Evolutionary conservation across 73 alveolate species (phyloP).

Genomic region (Diophrys appendiculata): DNA sequence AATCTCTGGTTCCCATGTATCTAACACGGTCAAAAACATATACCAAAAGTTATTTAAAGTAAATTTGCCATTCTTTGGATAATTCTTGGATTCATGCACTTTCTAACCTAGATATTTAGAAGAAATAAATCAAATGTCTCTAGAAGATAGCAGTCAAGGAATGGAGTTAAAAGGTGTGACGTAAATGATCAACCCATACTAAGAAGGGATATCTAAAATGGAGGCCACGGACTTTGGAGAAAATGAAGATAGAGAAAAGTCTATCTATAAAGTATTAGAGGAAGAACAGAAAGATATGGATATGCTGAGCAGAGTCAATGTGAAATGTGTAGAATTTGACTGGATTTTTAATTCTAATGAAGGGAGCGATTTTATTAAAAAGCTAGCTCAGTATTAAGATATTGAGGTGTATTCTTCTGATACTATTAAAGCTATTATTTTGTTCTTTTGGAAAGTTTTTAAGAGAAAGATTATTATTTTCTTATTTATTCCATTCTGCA

Average conservation of each 20-base stretch:
- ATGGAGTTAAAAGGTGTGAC: too few relatives aligned
- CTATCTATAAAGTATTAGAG: background rate
- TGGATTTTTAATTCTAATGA: background rate
- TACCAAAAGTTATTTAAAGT: too few relatives aligned
- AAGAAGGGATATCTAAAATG: constrained; percentile 1
- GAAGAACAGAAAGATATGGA: too few relatives aligned
- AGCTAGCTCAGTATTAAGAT: background rate
- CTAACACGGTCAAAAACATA: too few relatives aligned
- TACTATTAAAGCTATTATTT: background rate
- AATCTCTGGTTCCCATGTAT: too few relatives aligned
- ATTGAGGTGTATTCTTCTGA: background rate
- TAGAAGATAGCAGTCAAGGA: too few relatives aligned
- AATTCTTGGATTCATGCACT: too few relatives aligned
- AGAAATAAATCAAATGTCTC: too few relatives aligned
- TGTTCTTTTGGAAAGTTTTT: constrained; percentile 1
- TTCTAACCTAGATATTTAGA: too few relatives aligned
- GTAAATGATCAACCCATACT: constrained; percentile 9
- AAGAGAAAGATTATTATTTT: background rate
- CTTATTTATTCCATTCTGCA: background rate
- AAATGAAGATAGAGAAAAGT: background rate
- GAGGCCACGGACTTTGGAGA: constrained; percentile 5
- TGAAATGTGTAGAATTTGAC: constrained; percentile 1
- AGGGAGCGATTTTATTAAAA: background rate
- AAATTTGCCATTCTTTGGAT: too few relatives aligned
- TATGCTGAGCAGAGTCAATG: background rate